phyloP scores from a whole-genome alignment of 441 rosid species.

The Pelargonium australe region DNA sequence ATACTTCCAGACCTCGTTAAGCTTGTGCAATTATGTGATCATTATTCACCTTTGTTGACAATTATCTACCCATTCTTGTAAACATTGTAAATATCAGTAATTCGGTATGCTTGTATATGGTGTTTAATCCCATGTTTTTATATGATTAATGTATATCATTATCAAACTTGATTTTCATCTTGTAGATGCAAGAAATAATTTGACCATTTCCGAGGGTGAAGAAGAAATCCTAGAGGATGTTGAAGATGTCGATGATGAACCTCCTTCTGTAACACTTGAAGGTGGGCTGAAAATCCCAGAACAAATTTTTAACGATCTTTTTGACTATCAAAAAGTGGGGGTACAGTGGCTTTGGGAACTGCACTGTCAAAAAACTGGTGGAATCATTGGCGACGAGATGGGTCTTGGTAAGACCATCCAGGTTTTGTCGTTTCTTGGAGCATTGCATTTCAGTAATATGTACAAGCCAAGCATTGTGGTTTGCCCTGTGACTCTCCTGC shows the following conservation, averaged over 20 bases:
- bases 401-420: slow-evolving; percentile 97
- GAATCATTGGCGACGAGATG: slow-evolving; percentile 98
- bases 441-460: slow-evolving; percentile 86
- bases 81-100: no score
- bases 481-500: slow-evolving; percentile 90
- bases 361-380: slow-evolving; percentile 98
- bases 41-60: not conserved
- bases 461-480: slow-evolving; percentile 85
- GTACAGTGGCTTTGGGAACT: slow-evolving; percentile 99
- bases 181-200: slow-evolving; percentile 37
- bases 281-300: slow-evolving; percentile 83
- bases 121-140: not conserved
- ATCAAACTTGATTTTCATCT: slow-evolving; percentile 18
- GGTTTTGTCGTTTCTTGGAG: slow-evolving; percentile 84
- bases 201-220: slow-evolving; percentile 39
- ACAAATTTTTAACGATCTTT: slow-evolving; percentile 59
- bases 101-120: no score
- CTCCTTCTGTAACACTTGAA: slow-evolving; percentile 57
- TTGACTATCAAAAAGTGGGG: slow-evolving; percentile 94
- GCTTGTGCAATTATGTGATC: not conserved
- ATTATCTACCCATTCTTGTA: not conserved
- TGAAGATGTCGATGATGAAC: slow-evolving; percentile 35
- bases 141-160: slow-evolving; percentile 8
- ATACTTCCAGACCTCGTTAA: not conserved
- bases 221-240: slow-evolving; percentile 51